These are phyloP conservation scores for Wilcoxina mikolae DNA, from an alignment of 495 filamentous ascomycete genomes.

Conservation along the genomic window DNA sequence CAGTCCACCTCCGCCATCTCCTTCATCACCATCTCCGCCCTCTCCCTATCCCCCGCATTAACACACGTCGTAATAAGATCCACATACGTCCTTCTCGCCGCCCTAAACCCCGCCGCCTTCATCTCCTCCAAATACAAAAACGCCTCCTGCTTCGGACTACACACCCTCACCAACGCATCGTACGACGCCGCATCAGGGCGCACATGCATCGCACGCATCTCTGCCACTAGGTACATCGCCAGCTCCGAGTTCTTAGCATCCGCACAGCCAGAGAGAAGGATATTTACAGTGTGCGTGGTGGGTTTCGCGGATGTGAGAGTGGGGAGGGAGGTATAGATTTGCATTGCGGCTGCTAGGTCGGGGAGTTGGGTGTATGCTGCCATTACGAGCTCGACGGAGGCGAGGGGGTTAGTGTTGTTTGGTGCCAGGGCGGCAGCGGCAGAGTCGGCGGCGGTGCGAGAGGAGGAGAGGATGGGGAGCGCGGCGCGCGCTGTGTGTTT, in stretches of 20 bases:
- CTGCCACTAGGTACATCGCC: conserved; percentile 54
- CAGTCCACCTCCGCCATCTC: conserved; percentile 30
- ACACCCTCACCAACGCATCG: conserved; percentile 54
- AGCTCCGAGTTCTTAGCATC: conserved; percentile 36
- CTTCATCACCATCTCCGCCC: conserved; percentile 33
- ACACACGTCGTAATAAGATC: conserved; percentile 35
- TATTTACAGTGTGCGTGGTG: conserved; percentile 47
- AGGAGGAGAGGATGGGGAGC: conserved; percentile 30
- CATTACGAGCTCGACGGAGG: conserved; percentile 48
- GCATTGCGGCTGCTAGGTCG: conserved; percentile 42
- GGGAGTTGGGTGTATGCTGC: conserved; percentile 36
- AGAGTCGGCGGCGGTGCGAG: conserved; percentile 2
- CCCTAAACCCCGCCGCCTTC: conserved; percentile 25
- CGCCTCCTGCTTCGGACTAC: conserved; percentile 39
- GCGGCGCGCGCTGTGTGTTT: conserved; percentile 46
- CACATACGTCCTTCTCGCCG: conserved; percentile 32
- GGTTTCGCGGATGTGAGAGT: conserved; percentile 40
- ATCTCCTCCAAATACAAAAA: conserved; percentile 46
- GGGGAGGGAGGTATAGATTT: conserved; percentile 56
- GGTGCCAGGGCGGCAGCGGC: conserved; percentile 8
- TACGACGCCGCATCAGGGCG: conserved; percentile 47
- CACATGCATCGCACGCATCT: conserved; percentile 54
- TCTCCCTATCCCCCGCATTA: conserved; percentile 29
- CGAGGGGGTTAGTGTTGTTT: conserved; percentile 15
- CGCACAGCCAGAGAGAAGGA: conserved; percentile 49